These are phyloP conservation scores for Suillus brevipes DNA, from an alignment of 768 basidiomycete genomes.

Conservation along the genomic window DNA sequence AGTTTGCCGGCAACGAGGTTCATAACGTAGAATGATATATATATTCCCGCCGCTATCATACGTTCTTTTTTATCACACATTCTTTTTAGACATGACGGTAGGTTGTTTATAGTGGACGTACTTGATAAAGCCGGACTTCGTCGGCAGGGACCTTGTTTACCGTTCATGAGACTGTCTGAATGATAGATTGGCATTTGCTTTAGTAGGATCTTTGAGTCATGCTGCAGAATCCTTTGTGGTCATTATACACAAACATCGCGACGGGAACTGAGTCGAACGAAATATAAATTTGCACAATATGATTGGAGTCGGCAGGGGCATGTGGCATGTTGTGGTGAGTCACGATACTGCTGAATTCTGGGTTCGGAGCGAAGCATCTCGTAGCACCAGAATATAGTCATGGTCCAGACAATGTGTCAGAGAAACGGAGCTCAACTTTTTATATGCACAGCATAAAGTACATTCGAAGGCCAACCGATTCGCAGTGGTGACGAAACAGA, in stretches of 20 bases:
- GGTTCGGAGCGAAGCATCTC: too few relatives aligned
- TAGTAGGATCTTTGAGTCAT: not conserved
- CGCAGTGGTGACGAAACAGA: slow-evolving; percentile 2
- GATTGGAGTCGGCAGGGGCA: too few relatives aligned
- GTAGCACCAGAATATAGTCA: slow-evolving; percentile 35
- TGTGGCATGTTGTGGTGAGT: too few relatives aligned
- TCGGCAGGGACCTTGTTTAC: not conserved
- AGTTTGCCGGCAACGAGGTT: not conserved
- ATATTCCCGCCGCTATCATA: not conserved
- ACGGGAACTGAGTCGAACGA: too few relatives aligned
- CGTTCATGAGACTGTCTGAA: not conserved
- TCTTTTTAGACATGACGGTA: not conserved
- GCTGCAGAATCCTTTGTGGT: not conserved
- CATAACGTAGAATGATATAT: not conserved
- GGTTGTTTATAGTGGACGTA: not conserved
- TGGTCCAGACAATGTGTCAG: slow-evolving; percentile 12
- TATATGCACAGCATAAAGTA: slow-evolving; percentile 33
- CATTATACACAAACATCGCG: too few relatives aligned
- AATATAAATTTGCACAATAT: too few relatives aligned
- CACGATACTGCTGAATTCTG: too few relatives aligned
- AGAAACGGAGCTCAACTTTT: slow-evolving; percentile 22
- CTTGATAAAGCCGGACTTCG: not conserved
- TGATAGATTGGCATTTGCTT: not conserved
- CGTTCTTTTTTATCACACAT: not conserved
- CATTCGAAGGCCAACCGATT: slow-evolving; percentile 7